phyloP scores from a whole-genome alignment of 768 basidiomycete genomes.

The Russula earlei region DNA sequence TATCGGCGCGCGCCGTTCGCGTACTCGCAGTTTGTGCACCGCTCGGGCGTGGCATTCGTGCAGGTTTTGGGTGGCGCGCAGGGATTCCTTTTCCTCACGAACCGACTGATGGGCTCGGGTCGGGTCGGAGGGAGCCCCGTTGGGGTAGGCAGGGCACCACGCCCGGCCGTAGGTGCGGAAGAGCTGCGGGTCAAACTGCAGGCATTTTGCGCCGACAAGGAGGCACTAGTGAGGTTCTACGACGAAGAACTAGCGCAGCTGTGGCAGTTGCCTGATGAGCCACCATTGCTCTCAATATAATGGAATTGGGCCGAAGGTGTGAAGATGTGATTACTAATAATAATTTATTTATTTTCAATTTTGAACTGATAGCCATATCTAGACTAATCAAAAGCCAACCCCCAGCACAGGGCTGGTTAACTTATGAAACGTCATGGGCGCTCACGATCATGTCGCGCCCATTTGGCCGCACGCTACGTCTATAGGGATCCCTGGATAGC shows the following conservation, averaged over 20 bases:
- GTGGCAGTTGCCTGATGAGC: conserved; percentile 17
- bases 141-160: conserved; percentile 18
- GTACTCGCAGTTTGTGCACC: conserved; percentile 89
- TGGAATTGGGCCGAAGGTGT: neutral
- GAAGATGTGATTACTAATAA: neutral
- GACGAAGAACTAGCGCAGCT: conserved; percentile 17
- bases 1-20: conserved; percentile 73
- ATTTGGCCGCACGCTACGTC: conserved; percentile 60
- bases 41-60: conserved; percentile 81
- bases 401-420: conserved; percentile 25
- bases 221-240: conserved; percentile 27
- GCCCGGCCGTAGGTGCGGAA: conserved; percentile 27
- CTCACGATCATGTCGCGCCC: conserved; percentile 66
- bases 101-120: conserved; percentile 70
- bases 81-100: conserved; percentile 86
- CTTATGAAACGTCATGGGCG: conserved; percentile 49
- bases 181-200: conserved; percentile 27
- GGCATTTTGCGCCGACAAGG: conserved; percentile 31
- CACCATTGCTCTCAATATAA: conserved; percentile 17
- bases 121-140: conserved; percentile 38
- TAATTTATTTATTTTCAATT: neutral
- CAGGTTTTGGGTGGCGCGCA: conserved; percentile 73
- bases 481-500: conserved; percentile 46
- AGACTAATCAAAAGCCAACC: neutral
- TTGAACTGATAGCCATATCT: neutral